Base-by-base conservation (phyloP, 805 yeast species). In the Wickerhamiella sergipiensis region DNA sequence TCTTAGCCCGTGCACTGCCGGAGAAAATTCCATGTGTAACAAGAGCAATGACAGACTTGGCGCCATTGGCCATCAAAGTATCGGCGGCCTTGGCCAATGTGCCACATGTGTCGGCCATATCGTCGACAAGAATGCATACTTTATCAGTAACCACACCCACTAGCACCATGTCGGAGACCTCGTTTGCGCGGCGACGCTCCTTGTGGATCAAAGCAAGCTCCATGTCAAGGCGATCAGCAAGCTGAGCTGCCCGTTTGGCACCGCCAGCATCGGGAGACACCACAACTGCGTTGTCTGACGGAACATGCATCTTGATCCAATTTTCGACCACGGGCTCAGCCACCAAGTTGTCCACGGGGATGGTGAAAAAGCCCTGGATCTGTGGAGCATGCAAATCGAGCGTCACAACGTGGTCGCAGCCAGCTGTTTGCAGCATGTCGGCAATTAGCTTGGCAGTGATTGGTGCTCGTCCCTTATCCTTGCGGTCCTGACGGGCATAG, bases 181-280 rank as follows among this genome's bases (percentile, higher is more conserved):
- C 97, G 64, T 90, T 90, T 47, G 97, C 97, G 62, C 83, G 79
- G 47, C 86, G 90, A 64, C 98, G 79, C 71, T 90, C 98, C 67
- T 90, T 90, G 71, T 90, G 98, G 61, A 90, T 92, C 64, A 90
- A 78, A 0, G 98, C 97, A 69, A 90, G 90, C 65, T 84, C 87
- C 59, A 90, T 76, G 61, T 92, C 97, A 57, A 92, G 73, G 60
- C 84, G 79, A 62, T 90, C 97, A 13, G 97, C 97, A 48, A 90
- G 71, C 5, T 89, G 81, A 1, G 97, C 97, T 24, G 89, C 98
- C 58, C 98, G 78, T 68, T 90, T 90, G 50, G 97, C 97, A 53
- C 98, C 98, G 60, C 98, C 98, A 2, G 98, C 98, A 70, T 90
- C 98, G 2, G 98, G 98, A 4, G 96, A 87, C 12, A 90, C 94